A percentile compares a stretch with the other conserved stretches of the same genome.
phyloP scores from a whole-genome alignment of 768 basidiomycete genomes.

The Pulveroboletus sp. region DNA sequence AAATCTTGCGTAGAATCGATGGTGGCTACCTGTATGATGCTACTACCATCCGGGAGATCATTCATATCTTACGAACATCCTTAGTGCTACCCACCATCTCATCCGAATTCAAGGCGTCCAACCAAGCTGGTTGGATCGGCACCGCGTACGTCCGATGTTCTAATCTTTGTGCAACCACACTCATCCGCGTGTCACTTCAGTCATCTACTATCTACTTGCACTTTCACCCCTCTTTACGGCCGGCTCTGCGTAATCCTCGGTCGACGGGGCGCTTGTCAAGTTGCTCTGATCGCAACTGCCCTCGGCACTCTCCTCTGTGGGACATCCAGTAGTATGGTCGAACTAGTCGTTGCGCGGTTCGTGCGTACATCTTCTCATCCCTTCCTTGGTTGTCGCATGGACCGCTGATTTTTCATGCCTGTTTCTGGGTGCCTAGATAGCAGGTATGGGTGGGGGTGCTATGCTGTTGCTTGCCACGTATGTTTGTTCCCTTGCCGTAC shows the following conservation, averaged over 20 bases:
- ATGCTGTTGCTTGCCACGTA: conserved; percentile 12
- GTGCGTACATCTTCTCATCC: not conserved
- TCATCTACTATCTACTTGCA: conserved; percentile 16
- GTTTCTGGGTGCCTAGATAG: too few species aligned
- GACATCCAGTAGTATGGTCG: conserved; percentile 6
- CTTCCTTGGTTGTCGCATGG: not conserved
- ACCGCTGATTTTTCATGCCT: too few species aligned
- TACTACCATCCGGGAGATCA: too few species aligned
- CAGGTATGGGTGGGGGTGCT: conserved; percentile 12
- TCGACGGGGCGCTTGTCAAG: conserved; percentile 11
- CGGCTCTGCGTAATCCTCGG: conserved; percentile 17
- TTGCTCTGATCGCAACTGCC: conserved; percentile 4
- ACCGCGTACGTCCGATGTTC: conserved; percentile 14
- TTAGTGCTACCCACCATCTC: conserved; percentile 14
- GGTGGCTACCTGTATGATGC: conserved; percentile 17
- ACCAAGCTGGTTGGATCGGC: conserved; percentile 26
- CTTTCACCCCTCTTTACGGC: conserved; percentile 19
- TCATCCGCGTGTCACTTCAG: not conserved
- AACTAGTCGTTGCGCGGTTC: conserved; percentile 13
- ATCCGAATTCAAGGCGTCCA: conserved; percentile 23
- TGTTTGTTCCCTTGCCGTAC: too few species aligned
- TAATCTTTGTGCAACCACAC: too few species aligned
- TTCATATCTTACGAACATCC: not conserved
- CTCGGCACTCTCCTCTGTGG: conserved; percentile 15
- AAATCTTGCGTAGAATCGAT: conserved; percentile 12